Conservation (phyloP, 192 early-diverging fungal species). For the Phycomyces blakesleeanus region DNA sequence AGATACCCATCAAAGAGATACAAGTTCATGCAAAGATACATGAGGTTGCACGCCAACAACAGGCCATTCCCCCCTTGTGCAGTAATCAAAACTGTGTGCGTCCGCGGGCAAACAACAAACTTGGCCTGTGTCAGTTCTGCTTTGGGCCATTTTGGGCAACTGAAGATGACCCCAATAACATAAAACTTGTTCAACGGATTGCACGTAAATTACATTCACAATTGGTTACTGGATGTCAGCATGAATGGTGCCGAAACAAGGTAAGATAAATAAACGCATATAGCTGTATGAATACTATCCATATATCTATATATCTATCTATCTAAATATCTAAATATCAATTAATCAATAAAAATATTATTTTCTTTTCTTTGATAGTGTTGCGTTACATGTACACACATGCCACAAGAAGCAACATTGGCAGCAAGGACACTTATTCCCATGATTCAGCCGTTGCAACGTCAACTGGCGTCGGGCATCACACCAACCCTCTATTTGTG, state of each 20-base stretch:
- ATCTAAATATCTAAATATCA: no score
- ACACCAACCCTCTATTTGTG: conserved; percentile 51
- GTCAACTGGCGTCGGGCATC: conserved; percentile 28
- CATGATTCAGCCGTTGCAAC: conserved; percentile 47
- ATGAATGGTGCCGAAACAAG: conserved; percentile 61
- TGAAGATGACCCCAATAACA: conserved; percentile 69
- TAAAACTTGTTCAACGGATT: conserved; percentile 70
- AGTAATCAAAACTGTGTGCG: conserved; percentile 70
- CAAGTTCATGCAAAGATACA: conserved; percentile 70
- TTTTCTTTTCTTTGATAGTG: conserved; percentile 34
- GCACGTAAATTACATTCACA: conserved; percentile 70
- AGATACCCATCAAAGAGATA: conserved; percentile 78
- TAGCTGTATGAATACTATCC: no score
- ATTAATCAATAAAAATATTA: no score
- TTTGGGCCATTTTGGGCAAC: conserved; percentile 81
- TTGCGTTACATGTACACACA: conserved; percentile 36
- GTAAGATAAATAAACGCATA: no score
- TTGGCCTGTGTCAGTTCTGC: conserved; percentile 71
- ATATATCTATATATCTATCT: no score
- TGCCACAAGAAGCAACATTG: conserved; percentile 55
- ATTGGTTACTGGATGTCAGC: conserved; percentile 74
- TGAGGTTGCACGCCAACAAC: conserved; percentile 58
- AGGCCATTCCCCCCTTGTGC: conserved; percentile 56
- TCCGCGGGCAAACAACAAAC: conserved; percentile 45
- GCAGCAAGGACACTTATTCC: conserved; percentile 56